Evolutionary conservation across 2,329 filamentous ascomycete species (phyloP).

Genomic region (Botryotinia narcissicola): DNA sequence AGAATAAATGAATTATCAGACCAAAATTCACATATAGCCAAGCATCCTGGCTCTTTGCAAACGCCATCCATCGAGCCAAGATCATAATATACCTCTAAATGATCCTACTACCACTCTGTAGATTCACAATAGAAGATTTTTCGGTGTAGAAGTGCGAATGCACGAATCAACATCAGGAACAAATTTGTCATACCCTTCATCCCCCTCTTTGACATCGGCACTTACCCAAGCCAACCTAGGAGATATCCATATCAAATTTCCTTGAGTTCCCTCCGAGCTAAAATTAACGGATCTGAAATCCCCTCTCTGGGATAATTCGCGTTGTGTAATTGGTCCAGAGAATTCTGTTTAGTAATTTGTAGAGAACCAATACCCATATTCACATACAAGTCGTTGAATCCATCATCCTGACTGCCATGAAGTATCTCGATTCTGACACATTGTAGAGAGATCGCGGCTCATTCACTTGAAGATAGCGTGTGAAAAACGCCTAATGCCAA

Average conservation of each 20-base stretch:
- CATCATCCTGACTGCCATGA: neutral
- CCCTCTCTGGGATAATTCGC: neutral
- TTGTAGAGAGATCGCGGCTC: neutral
- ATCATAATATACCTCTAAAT: neutral
- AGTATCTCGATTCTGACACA: neutral
- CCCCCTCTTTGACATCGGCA: neutral
- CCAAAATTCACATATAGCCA: neutral
- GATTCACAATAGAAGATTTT: neutral
- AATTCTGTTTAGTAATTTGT: neutral
- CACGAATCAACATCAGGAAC: neutral
- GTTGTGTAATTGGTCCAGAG: neutral
- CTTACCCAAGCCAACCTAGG: neutral
- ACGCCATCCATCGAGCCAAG: neutral
- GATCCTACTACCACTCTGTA: neutral
- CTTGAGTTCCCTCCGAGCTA: neutral
- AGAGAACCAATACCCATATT: neutral
- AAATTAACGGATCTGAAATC: neutral
- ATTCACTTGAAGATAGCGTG: neutral
- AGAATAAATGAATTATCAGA: neutral
- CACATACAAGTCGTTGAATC: neutral
- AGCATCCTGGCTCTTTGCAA: neutral
- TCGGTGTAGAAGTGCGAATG: neutral
- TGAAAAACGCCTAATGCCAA: neutral
- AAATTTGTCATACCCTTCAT: neutral
- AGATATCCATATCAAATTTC: neutral